phyloP scores from a whole-genome alignment of 1,139 yeast genomes.

The Candida tetrigidarum region DNA sequence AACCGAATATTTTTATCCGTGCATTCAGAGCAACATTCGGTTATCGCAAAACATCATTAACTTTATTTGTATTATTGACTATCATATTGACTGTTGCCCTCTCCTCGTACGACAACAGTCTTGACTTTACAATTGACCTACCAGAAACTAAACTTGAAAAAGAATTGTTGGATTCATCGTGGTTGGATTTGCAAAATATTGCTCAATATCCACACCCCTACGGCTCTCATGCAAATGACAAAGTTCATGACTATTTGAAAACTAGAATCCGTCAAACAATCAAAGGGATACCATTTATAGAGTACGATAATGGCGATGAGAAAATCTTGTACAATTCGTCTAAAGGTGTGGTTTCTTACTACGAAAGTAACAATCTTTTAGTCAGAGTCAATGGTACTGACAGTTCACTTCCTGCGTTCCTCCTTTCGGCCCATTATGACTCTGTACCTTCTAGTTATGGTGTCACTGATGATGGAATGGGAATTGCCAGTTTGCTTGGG shows the following conservation, averaged over 20 bases:
- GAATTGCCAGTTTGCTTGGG: conserved; percentile 83
- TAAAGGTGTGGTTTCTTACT: conserved; percentile 53
- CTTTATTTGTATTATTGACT: conserved; percentile 51
- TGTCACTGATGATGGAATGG: conserved; percentile 93
- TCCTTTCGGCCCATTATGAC: conserved; percentile 87
- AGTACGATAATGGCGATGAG: conserved; percentile 49
- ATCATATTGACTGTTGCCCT: conserved; percentile 36
- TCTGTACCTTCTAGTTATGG: conserved; percentile 89
- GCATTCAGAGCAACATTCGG: conserved; percentile 49
- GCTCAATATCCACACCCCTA: conserved; percentile 76
- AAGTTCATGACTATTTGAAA: conserved; percentile 70
- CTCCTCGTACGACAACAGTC: conserved; percentile 36
- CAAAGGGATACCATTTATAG: conserved; percentile 37
- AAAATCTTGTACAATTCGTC: conserved; percentile 38
- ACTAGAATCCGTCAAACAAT: conserved; percentile 40
- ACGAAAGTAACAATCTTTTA: conserved; percentile 77
- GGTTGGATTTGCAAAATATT: conserved; percentile 73
- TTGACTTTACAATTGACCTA: conserved; percentile 40
- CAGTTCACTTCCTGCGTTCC: conserved; percentile 60
- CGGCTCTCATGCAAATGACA: conserved; percentile 74
- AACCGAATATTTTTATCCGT: conserved; percentile 32
- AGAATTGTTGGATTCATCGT: conserved; percentile 50
- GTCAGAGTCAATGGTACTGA: conserved; percentile 73
- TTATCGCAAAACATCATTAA: conserved; percentile 62
- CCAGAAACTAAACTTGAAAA: conserved; percentile 43